Base-by-base conservation (phyloP, 495 filamentous ascomycete species). In the Geoglossum glabrum region DNA sequence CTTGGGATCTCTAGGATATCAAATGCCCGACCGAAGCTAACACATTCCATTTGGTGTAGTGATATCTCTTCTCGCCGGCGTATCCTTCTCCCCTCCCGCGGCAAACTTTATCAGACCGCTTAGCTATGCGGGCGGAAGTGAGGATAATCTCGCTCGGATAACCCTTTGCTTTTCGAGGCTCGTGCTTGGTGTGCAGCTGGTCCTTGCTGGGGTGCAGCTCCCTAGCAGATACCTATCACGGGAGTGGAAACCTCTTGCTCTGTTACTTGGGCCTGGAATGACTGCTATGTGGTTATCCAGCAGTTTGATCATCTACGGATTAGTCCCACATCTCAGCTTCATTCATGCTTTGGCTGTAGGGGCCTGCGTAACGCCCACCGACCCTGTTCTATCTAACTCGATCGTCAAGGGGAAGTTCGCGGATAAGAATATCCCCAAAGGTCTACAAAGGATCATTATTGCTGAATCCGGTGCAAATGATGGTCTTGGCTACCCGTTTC, bases 391-490 rank as follows among this genome's bases (percentile, higher is more conserved):
- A 31, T 89, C 85, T 27, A 90, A 92, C 60, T 83, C 83, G 1
- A 93, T 95, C 57, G 87, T 95, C 49, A 95, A 95, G 71, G 90
- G 90, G 43, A 90, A 86, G 62, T 95, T 94, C 61, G 90, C 89
- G 10, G 89, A 94, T 59, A 84, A 87, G 62, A 85, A 95, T 69
- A 81, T 95, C 17, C 87, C 88, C 1, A 85, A 80, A 60, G 75
- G 80, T 17, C 67, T 95, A 61, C 87, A 93, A 72, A 79, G 81
- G 57, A 87, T 95, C 58, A 90, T 95, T 61, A 79, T 90, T 55
- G 88, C 89, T 0, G 89, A 97, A 70, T 87, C 84, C 0, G 90
- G 90, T 1, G 86, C 87, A 3, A 95, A 95, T 66, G 89, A 95
- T 67, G 89, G 90, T 0, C 76, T 97, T n/a, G 89, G 90, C 0